These are phyloP conservation scores for Wickerhamomyces queroliae DNA, from an alignment of 805 yeast species.

Conservation along the genomic window DNA sequence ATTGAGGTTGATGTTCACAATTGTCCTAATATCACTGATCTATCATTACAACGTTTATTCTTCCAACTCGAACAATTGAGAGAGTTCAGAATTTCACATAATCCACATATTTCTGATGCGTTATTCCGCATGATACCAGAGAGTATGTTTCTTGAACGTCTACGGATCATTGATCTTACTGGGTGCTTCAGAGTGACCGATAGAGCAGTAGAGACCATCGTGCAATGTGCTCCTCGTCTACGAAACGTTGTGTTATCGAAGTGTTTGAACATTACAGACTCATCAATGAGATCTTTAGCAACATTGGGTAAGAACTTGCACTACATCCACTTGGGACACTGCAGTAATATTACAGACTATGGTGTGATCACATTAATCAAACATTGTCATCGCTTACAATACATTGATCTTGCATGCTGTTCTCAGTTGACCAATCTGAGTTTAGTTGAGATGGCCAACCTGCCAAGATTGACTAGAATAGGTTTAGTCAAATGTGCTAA, in stretches of 20 bases:
- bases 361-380: slow-evolving; percentile 75
- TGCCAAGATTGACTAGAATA: slow-evolving; percentile 80
- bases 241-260: slow-evolving; percentile 87
- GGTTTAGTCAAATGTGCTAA: slow-evolving; percentile 89
- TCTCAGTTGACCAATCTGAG: slow-evolving; percentile 81
- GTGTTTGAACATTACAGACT: slow-evolving; percentile 82
- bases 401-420: slow-evolving; percentile 94
- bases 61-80: slow-evolving; percentile 63
- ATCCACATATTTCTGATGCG: slow-evolving; percentile 61
- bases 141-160: slow-evolving; percentile 46
- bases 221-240: slow-evolving; percentile 73
- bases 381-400: slow-evolving; percentile 79
- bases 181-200: slow-evolving; percentile 81
- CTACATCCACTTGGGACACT: slow-evolving; percentile 91
- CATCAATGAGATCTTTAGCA: slow-evolving; percentile 65
- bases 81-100: slow-evolving; percentile 78
- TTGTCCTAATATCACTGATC: slow-evolving; percentile 68
- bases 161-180: slow-evolving; percentile 81
- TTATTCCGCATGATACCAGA: slow-evolving; percentile 52
- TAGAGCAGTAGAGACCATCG: slow-evolving; percentile 65
- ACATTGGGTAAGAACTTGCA: slow-evolving; percentile 75
- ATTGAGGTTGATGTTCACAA: slow-evolving; percentile 89
- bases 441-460: slow-evolving; percentile 64
- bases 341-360: slow-evolving; percentile 81
- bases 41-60: slow-evolving; percentile 52